A percentile compares a stretch with the other conserved stretches of the same genome.
phyloP scores from a whole-genome alignment of 2,329 filamentous ascomycete genomes.

The Pseudogymnoascus sp. region DNA sequence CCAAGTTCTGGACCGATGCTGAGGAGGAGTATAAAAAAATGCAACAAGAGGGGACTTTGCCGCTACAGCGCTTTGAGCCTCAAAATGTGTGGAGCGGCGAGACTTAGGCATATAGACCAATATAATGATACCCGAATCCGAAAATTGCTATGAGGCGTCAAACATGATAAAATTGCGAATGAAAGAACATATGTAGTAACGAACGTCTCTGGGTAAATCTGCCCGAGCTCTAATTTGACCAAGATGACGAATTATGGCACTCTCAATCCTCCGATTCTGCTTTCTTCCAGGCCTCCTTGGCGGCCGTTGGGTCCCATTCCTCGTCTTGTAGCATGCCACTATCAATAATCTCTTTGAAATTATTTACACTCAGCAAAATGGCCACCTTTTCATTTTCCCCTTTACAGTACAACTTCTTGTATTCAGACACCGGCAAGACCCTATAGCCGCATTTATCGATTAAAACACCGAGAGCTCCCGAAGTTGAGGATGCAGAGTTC shows the following conservation, averaged over 20 bases:
- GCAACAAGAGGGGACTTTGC: background rate
- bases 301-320: background rate
- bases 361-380: constrained; percentile 16
- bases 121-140: constrained; percentile 2
- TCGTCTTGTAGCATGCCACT: constrained; percentile 13
- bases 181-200: background rate
- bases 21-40: background rate
- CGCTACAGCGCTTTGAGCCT: background rate
- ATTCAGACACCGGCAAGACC: constrained; percentile 18
- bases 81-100: constrained; percentile 4
- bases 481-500: constrained; percentile 7
- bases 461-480: background rate
- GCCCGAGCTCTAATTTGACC: background rate
- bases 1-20: background rate
- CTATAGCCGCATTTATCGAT: constrained; percentile 17
- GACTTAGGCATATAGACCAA: background rate
- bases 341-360: constrained; percentile 21
- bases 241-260: background rate
- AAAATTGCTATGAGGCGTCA: background rate
- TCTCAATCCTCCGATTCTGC: background rate
- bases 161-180: background rate
- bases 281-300: background rate
- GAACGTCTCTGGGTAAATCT: too few species aligned
- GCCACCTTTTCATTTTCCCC: constrained; percentile 12
- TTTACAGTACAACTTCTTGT: constrained; percentile 16